Conservation (phyloP, 2,329 filamentous ascomycete genomes). For the Paracorniculantispora psalliotae region DNA sequence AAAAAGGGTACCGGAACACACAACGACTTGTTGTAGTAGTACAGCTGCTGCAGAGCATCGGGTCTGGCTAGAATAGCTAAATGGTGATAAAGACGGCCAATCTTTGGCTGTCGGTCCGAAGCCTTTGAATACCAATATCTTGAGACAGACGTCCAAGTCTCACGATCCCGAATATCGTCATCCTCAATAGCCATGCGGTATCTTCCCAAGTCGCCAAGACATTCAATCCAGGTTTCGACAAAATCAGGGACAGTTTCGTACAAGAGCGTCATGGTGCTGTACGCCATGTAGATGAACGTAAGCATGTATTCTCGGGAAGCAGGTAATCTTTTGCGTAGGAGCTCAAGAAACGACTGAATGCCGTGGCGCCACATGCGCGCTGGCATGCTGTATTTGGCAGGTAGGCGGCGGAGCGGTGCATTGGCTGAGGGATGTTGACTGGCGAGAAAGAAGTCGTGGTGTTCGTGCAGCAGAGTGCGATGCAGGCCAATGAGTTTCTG, state of each 20-base stretch:
- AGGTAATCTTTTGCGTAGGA: slow-evolving; percentile 70
- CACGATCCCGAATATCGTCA: slow-evolving; percentile 66
- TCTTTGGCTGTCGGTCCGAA: slow-evolving; percentile 67
- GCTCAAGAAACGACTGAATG: slow-evolving; percentile 78
- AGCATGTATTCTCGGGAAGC: slow-evolving; percentile 83
- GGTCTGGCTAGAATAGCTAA: slow-evolving; percentile 73
- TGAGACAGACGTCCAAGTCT: slow-evolving; percentile 77
- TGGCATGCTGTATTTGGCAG: slow-evolving; percentile 84
- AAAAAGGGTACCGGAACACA: slow-evolving; percentile 63
- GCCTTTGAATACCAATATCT: slow-evolving; percentile 81
- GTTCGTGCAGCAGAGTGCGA: slow-evolving; percentile 72
- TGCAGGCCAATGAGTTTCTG: slow-evolving; percentile 79
- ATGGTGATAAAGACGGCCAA: slow-evolving; percentile 82
- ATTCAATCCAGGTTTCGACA: slow-evolving; percentile 89
- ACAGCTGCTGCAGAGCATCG: slow-evolving; percentile 65
- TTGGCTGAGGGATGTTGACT: slow-evolving; percentile 79
- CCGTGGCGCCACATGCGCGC: slow-evolving; percentile 92
- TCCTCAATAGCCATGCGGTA: slow-evolving; percentile 91
- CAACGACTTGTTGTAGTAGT: slow-evolving; percentile 66
- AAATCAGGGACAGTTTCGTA: slow-evolving; percentile 82
- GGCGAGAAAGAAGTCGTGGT: slow-evolving; percentile 82
- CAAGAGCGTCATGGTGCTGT: slow-evolving; percentile 82
- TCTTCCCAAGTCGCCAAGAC: slow-evolving; percentile 76
- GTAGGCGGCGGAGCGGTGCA: slow-evolving; percentile 59
- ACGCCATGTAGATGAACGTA: slow-evolving; percentile 81